These are phyloP conservation scores for Herpetospermum pedunculosum DNA, from an alignment of 306 rosid genomes.

Conservation along the genomic window DNA sequence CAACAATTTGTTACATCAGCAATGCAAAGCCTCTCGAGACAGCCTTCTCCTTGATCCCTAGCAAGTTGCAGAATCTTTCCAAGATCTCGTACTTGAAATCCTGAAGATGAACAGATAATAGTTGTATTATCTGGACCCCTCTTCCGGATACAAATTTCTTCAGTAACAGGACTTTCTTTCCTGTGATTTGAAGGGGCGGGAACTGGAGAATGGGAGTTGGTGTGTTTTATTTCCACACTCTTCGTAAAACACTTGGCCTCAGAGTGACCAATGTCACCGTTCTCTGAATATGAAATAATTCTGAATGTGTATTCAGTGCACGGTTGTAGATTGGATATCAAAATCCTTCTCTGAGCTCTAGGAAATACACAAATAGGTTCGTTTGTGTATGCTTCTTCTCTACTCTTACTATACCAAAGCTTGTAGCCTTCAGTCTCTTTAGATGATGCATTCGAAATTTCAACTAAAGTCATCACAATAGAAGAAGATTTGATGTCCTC, in stretches of 20 bases:
- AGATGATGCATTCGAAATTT: conserved; percentile 42
- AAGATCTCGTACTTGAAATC: conserved; percentile 90
- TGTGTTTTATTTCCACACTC: conserved; percentile 70
- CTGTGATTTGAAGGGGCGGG: conserved; percentile 24
- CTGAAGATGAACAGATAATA: conserved; percentile 38
- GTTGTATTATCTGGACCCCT: conserved; percentile 34
- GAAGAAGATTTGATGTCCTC: conserved; percentile 72
- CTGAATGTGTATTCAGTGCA: conserved; percentile 87
- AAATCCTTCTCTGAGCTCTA: conserved; percentile 75
- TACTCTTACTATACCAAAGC: conserved; percentile 86
- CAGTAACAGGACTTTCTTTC: conserved; percentile 30
- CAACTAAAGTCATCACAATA: conserved; percentile 67
- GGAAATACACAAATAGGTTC: conserved; percentile 84
- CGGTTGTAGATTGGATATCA: conserved; percentile 75
- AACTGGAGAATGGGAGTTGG: conserved; percentile 26
- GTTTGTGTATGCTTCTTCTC: conserved; percentile 50
- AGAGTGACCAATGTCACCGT: conserved; percentile 86
- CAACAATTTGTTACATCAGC: conserved; percentile 53
- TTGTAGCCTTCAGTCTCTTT: conserved; percentile 71
- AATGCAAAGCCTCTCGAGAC: conserved; percentile 56
- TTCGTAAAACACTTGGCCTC: conserved; percentile 97
- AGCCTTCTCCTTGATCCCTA: conserved; percentile 77
- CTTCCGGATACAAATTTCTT: conserved; percentile 40
- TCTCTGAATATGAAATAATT: conserved; percentile 59
- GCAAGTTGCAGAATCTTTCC: conserved; percentile 71